Base-by-base conservation (phyloP, 2,329 filamentous ascomycete genomes). In the Cyphellophora attinorum region DNA sequence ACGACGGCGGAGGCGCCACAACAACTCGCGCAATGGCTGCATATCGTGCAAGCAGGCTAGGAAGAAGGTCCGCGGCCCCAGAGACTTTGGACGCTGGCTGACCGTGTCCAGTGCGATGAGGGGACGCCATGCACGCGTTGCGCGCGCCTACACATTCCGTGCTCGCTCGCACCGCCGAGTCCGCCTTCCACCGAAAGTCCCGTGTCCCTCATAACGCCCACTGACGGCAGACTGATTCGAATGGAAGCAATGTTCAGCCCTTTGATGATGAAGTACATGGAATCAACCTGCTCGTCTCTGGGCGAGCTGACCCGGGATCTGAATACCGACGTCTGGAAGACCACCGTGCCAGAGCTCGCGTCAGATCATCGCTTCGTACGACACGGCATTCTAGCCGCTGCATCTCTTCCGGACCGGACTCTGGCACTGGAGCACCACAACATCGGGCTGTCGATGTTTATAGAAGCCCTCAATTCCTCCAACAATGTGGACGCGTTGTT, bases 31-130 rank as follows among this genome's bases (percentile, higher is more conserved):
- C 8, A 8, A 25, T n/a, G 21, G 21, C 21, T 25, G 21, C 21
- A n/a, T n/a, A 8, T 8, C 21, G n/a, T 25, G 21, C 21, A 25
- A 25, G 21, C 8, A 8, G 8, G 8, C 21, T 8, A 25, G 21
- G 21, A 25, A 25, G 21, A 25, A 25, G n/a, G 21, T 25, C 8
- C 8, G 21, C n/a, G 21, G 21, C n/a, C 8, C 8, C 21, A 25
- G 21, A n/a, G n/a, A n/a, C n/a, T n/a, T n/a, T n/a, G n/a, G n/a
- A n/a, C n/a, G n/a, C n/a, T n/a, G n/a, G n/a, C n/a, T n/a, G n/a
- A n/a, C n/a, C n/a, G n/a, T n/a, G n/a, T n/a, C n/a, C 21, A 25
- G 21, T 25, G 21, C 21, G 21, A 25, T 25, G 21, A 25, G n/a
- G n/a, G n/a, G n/a, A n/a, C n/a, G n/a, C n/a, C n/a, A n/a, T n/a